Evolutionary conservation across 495 filamentous ascomycete species (phyloP), one percentile per base, ranked within the genome.

Genomic region (Aspergillus mulundensis): DNA sequence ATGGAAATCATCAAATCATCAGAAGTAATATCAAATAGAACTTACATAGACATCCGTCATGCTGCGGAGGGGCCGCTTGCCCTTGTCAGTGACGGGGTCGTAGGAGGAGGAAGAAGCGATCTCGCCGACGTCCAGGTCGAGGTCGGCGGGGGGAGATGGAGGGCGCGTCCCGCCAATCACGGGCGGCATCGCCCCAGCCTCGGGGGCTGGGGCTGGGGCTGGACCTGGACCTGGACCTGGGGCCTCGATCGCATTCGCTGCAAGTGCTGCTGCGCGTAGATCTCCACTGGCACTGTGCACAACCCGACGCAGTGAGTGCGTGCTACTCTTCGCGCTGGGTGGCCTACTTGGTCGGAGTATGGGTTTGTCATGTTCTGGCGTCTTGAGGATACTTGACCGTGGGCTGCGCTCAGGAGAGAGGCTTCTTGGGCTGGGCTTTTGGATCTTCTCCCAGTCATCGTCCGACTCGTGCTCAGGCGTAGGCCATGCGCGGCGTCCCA

Each of bases 1-100:
- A 60, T 67, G 66, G 66, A 62, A 65, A 61, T 65, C 64, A 64
- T 55, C 44, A 42, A 62, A 64, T 12, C n/a, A 51, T 56, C 50
- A 48, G 36, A 49, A 46, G 40, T 23, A 43, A 61, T 28, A 28
- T 28, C 25, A 28, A 4, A 58, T 57, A 56, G 54, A 32, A 88
- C 91, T 85, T 84, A 96, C 91, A 76, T 88, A 95, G 77, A 95
- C 88, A 81, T 95, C 89, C 66, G 88, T 79, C 91, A 95, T 95
- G 75, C 85, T 88, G 73, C 82, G 85, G 68, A 86, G 74, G 67
- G 87, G 86, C 66, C 82, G 85, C 73, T 90, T 91, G 81, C 89
- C 87, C 81, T 91, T 89, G 80, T 92, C 89, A 62, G 84, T 89
- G 68, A 88, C 79, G 61, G 86, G 84, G 67, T 90, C 86, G 75